Evolutionary conservation across 2,329 filamentous ascomycete genomes (phyloP).

Genomic region (Aphanoascus verrucosus): DNA sequence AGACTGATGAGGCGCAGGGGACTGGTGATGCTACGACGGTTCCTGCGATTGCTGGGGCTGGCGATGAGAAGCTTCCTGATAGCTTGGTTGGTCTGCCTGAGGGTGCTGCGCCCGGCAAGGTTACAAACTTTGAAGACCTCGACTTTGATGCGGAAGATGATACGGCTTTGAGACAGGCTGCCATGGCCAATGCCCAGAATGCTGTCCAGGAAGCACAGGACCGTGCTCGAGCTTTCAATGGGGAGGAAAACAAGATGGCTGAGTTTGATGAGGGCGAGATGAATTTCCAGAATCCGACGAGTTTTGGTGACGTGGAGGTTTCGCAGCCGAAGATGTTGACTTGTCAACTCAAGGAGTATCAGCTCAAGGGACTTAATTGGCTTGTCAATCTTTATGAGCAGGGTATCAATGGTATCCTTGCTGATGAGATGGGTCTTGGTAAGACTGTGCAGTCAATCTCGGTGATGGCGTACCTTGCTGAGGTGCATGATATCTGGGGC

Average conservation of each 20-base stretch:
- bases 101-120: conserved; percentile 44
- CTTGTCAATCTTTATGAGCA: conserved; percentile 98
- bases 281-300: conserved; percentile 98
- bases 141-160: conserved; percentile 96
- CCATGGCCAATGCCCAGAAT: conserved; percentile 90
- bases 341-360: conserved; percentile 94
- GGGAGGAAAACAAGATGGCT: conserved; percentile 52
- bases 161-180: conserved; percentile 64
- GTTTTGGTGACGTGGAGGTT: conserved; percentile 85
- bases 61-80: conserved; percentile 41
- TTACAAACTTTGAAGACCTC: conserved; percentile 87
- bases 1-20: conserved; percentile 90
- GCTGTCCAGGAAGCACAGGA: conserved; percentile 90
- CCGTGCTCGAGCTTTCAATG: conserved; percentile 87
- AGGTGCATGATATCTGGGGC: conserved; percentile 95
- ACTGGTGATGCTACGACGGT: conserved; percentile 58
- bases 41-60: conserved; percentile 35
- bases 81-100: conserved; percentile 40
- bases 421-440: conserved; percentile 98
- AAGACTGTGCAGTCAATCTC: conserved; percentile 99
- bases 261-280: conserved; percentile 91
- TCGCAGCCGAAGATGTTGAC: conserved; percentile 89
- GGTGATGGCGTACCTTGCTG: conserved; percentile 96
- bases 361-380: conserved; percentile 98
- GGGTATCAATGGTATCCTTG: conserved; percentile 92